phyloP scores from a whole-genome alignment of 345 rosid species.

The Acer saccharum region DNA sequence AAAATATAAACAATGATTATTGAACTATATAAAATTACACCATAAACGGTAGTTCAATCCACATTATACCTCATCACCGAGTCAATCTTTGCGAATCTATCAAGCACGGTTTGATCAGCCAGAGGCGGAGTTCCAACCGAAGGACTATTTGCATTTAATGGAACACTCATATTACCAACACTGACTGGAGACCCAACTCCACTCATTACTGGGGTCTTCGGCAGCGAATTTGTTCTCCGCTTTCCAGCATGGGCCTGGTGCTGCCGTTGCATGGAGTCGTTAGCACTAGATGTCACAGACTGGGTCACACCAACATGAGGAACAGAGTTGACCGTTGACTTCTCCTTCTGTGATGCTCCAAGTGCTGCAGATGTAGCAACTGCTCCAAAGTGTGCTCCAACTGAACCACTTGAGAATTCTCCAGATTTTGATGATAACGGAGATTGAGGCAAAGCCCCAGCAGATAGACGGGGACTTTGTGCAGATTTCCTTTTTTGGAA shows the following conservation, averaged over 20 bases:
- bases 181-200: constrained; percentile 95
- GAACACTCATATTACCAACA: constrained; percentile 68
- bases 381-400: constrained; percentile 77
- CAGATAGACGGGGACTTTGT: constrained; percentile 86
- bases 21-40: neutral
- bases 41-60: constrained; percentile 12
- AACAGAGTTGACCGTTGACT: constrained; percentile 59
- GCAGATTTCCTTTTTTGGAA: constrained; percentile 68
- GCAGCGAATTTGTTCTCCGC: constrained; percentile 76
- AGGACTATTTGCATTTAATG: constrained; percentile 77
- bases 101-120: constrained; percentile 70
- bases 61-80: constrained; percentile 62
- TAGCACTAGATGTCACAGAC: constrained; percentile 78
- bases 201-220: constrained; percentile 71
- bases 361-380: constrained; percentile 44
- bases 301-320: constrained; percentile 64
- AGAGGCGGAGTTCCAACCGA: constrained; percentile 69
- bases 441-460: constrained; percentile 83
- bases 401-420: constrained; percentile 90
- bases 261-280: constrained; percentile 74
- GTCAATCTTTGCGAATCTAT: constrained; percentile 84
- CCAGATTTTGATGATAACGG: constrained; percentile 96
- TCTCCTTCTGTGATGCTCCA: constrained; percentile 79
- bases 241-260: constrained; percentile 67
- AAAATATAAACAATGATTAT: neutral